Conservation (phyloP, 2,329 filamentous ascomycete species). For the Aureobasidium zeae region DNA sequence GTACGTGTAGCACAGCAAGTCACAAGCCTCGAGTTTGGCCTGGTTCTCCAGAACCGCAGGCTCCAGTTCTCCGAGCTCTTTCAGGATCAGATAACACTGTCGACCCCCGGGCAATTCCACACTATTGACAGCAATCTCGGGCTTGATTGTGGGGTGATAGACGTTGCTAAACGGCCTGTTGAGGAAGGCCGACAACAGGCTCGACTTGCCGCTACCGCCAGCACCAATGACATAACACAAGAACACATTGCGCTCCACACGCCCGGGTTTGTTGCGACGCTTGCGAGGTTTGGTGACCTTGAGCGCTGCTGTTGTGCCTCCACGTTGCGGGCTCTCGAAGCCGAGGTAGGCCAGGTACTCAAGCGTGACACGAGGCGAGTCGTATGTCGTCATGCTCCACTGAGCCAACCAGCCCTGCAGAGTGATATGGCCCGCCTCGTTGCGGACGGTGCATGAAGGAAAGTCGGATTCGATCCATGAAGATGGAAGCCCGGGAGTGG, state of each 20-base stretch:
- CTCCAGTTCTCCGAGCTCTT: conserved; percentile 92
- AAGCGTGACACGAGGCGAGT: conserved; percentile 87
- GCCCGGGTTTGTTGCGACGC: conserved; percentile 66
- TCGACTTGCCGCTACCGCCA: conserved; percentile 79
- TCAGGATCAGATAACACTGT: conserved; percentile 91
- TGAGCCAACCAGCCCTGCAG: conserved; percentile 96
- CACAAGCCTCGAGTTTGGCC: conserved; percentile 81
- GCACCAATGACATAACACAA: conserved; percentile 87
- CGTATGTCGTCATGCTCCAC: conserved; percentile 99
- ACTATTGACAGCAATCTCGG: conserved; percentile 86
- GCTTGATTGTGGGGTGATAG: conserved; percentile 91
- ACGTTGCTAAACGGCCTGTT: conserved; percentile 74
- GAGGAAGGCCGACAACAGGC: conserved; percentile 82
- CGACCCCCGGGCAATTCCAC: conserved; percentile 93
- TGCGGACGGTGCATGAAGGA: conserved; percentile 85
- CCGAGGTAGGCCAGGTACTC: conserved; percentile 95
- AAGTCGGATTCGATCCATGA: conserved; percentile 87
- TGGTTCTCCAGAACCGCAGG: conserved; percentile 88
- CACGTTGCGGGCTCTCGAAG: conserved; percentile 69
- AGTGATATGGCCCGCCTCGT: conserved; percentile 90
- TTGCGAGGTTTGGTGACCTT: conserved; percentile 91
- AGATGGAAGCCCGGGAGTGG: conserved; percentile 76
- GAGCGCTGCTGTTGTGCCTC: conserved; percentile 71
- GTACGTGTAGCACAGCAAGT: conserved; percentile 90
- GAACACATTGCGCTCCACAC: conserved; percentile 89